Evolutionary conservation across 805 yeast genomes (phyloP), one percentile per base, ranked within the genome.

Genomic region (Komagataella pseudopastoris): DNA sequence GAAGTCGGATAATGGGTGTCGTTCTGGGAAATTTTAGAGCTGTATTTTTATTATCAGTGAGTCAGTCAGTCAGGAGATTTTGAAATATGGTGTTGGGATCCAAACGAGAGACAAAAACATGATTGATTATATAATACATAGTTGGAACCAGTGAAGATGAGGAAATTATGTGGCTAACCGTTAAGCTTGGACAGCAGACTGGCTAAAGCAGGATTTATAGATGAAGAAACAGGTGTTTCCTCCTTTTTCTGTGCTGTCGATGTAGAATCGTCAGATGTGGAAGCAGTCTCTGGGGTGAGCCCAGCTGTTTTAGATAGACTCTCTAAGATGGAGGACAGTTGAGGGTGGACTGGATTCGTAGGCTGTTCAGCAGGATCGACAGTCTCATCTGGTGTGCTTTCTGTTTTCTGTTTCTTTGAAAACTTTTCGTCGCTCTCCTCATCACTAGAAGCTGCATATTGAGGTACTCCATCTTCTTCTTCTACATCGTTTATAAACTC

Each of bases 401-500:
- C 24, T 7, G 10, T 6, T 45, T 23, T 45, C 8, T 47, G 52
- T 20, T 51, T 48, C 8, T 47, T 47, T 6, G 55, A 52, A 4
- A 45, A 54, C 7, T 53, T 56, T 8, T 54, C 56, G 10, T 53
- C 50, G 46, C 48, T 51, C 8, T 53, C 59, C 3, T 52, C 54
- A 14, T 54, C 55, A 7, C 52, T 54, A 4, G 54, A 56, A 6
- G 50, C 49, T 3, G 24, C 44, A 48, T 56, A 54, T 3, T 45
- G 43, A 8, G 60, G 56, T 7, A 56, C 46, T 14, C 53, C 59
- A 17, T 56, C 61, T 10, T 56, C 55, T 4, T 56, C 58, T 5
- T 52, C 60, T 4, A 51, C 55, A 20, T 52, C 54, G 23, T 23
- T 56, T 23, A 51, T 45, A 39, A 45, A 53, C 4, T 51, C 59